Base-by-base conservation (phyloP, 1,139 yeast species). In the Blastobotrys petasosporus region DNA sequence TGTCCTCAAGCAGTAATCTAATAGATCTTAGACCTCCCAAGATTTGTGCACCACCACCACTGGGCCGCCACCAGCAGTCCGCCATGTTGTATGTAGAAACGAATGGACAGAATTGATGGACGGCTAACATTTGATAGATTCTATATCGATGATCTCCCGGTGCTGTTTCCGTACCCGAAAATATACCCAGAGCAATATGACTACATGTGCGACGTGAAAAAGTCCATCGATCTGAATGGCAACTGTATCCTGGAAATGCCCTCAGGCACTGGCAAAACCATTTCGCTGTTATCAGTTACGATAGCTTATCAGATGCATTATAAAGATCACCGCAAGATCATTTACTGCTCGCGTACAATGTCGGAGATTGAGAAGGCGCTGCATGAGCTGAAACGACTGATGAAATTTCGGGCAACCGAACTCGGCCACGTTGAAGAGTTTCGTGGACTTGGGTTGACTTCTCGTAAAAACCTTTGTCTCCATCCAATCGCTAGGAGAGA, bases 301-400 rank as follows among this genome's bases (percentile, higher is more conserved):
- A 87, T 92, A 42, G 96, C 98, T 8, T 94, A 92, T 64, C 99
- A 92, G 62, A 81, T 86, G 85, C 85, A 80, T 65, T 88, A 88
- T 63, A 95, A 97, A 5, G 97, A 92, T 60, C 96, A 87, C 58
- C 71, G 98, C 38, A 92, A 92, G 70, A 80, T 92, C 56, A 86
- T 92, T 5, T 92, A 92, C 66, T 92, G 99, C 66, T 92, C 98
- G 4, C 97, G 99, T 75, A 92, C 99, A 32, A 92, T 92, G 98
- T 86, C 97, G 8, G 99, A 92, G 70, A 92, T 92, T 62, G 98
- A 92, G 68, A 92, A 92, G 68, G 97, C 98, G 0, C 70, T 92
- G 63, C 87, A 90, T n/a, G 99, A 92, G 69, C 73, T 94, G 70
- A 82, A 85, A 53, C 81, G 79, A 46, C 71, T 92, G 57, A 92